Evolutionary conservation across 108 stramenopile species (phyloP).

Genomic region (Hondaea fermentalgiana): DNA sequence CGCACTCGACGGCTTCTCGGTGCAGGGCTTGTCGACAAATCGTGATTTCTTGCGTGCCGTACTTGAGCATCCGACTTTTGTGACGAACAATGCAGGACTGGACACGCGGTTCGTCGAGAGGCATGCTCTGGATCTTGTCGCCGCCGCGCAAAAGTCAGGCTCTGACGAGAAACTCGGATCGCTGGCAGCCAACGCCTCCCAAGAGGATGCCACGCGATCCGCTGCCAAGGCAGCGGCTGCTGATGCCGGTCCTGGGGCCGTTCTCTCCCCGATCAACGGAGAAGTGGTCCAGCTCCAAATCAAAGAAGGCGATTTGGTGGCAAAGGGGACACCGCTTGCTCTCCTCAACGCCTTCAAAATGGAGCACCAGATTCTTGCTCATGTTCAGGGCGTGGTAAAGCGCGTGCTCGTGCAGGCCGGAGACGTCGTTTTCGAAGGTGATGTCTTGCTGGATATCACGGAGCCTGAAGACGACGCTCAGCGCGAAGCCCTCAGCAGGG

Average conservation of each 20-base stretch:
- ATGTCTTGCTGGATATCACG: constrained; percentile 43
- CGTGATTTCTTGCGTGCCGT: constrained; percentile 77
- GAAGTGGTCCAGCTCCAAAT: constrained; percentile 83
- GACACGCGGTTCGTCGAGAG: constrained; percentile 78
- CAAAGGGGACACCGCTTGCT: constrained; percentile 73
- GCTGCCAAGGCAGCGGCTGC: neutral
- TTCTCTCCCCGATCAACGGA: constrained; percentile 89
- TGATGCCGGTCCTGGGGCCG: constrained; percentile 33
- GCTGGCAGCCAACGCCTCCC: constrained; percentile 38
- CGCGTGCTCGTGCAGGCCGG: constrained; percentile 35
- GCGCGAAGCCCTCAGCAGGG: neutral
- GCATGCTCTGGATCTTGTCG: neutral
- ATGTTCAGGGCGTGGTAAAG: constrained; percentile 46
- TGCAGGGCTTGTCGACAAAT: constrained; percentile 84
- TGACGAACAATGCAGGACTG: constrained; percentile 54
- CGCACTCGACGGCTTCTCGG: constrained; percentile 77
- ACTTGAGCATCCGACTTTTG: constrained; percentile 71
- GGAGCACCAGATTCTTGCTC: constrained; percentile 70
- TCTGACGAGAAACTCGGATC: constrained; percentile 70
- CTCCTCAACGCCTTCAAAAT: constrained; percentile 91
- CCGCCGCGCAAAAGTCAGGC: neutral
- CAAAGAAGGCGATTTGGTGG: constrained; percentile 69
- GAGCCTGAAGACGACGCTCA: neutral
- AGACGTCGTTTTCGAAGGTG: constrained; percentile 56
- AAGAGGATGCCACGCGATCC: neutral